Evolutionary conservation across 305 asterid species (phyloP).

Genomic region (Withania somnifera): DNA sequence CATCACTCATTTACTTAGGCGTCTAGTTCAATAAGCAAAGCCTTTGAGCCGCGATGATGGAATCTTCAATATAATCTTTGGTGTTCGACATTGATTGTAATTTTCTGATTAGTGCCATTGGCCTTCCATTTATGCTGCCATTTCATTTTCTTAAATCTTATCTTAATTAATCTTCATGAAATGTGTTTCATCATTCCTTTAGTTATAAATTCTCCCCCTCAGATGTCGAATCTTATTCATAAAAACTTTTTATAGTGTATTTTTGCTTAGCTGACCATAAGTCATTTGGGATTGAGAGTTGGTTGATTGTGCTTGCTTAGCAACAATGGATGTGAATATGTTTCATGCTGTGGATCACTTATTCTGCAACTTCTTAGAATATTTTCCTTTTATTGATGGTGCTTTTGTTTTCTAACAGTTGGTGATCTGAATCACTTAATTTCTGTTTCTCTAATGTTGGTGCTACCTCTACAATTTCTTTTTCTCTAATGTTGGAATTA

Average conservation of each 20-base stretch:
- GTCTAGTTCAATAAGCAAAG: neutral
- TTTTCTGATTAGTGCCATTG: neutral
- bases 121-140: neutral
- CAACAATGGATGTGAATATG: neutral
- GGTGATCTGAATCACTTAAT: conserved; percentile 11
- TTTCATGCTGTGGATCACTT: neutral
- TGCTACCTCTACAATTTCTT: too few relatives aligned
- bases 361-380: neutral
- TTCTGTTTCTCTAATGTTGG: too few relatives aligned
- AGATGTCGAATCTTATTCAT: neutral
- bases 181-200: neutral
- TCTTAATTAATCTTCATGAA: neutral
- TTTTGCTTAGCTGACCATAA: neutral
- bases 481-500: too few relatives aligned
- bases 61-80: neutral
- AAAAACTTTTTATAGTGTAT: neutral
- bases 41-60: neutral
- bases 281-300: neutral
- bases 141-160: neutral
- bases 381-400: neutral
- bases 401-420: neutral
- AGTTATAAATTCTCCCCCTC: neutral
- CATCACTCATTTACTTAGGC: neutral
- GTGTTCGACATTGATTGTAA: neutral
- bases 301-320: neutral